These are phyloP conservation scores for Misopates orontium DNA, from an alignment of 257 asterid species.

Conservation along the genomic window DNA sequence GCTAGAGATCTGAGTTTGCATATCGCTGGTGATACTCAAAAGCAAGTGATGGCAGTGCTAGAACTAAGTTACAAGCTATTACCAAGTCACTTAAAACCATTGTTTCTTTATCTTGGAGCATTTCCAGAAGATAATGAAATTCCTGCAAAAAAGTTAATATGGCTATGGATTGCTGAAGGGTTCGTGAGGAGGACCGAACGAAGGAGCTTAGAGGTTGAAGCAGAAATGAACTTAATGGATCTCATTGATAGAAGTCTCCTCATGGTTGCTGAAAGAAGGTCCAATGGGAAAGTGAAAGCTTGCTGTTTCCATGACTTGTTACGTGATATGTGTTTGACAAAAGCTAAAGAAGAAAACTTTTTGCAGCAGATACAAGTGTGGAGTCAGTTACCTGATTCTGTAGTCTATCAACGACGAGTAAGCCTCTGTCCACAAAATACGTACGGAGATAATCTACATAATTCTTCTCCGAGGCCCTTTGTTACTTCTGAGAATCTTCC, in stretches of 20 bases:
- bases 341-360: constrained; percentile 1
- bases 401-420: too few relatives aligned
- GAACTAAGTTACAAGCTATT: not conserved
- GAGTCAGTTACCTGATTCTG: constrained; percentile 3
- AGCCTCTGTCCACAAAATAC: too few relatives aligned
- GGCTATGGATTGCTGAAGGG: not conserved
- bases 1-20: not conserved
- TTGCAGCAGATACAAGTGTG: not conserved
- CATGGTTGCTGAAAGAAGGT: not conserved
- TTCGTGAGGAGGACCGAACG: not conserved
- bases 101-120: constrained; percentile 8
- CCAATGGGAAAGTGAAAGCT: not conserved
- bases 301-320: constrained; percentile 1
- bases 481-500: not conserved
- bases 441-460: too few relatives aligned
- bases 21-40: not conserved
- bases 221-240: not conserved
- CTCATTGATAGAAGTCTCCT: constrained; percentile 11
- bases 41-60: not conserved
- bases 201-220: not conserved
- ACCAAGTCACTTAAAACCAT: constrained; percentile 10
- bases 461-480: not conserved
- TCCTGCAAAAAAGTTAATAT: not conserved
- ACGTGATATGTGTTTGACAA: too few relatives aligned
- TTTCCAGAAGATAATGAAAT: not conserved